Base-by-base conservation (phyloP, 805 yeast genomes). In the Candida ascalaphidarum region DNA sequence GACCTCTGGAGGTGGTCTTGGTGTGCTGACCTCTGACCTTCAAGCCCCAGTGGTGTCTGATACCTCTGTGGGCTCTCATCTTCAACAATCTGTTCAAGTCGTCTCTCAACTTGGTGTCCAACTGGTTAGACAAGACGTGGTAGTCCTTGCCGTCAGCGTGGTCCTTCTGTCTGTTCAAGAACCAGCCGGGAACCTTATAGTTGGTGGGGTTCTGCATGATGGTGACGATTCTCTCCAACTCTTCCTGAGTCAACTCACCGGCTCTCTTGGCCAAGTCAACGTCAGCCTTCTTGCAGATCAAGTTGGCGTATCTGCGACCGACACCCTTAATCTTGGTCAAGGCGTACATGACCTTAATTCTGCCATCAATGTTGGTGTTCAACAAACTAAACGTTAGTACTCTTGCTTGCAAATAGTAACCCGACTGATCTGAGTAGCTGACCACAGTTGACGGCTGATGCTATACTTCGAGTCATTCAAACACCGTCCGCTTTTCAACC, bases 11-110 rank as follows among this genome's bases (percentile, higher is more conserved):
- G 58, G 99, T 92, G 68, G 98, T 89, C 83, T 92, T 92, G 81
- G 99, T 92, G 78, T 92, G 99, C 79, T 92, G 98, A 76, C 98
- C 98, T 81, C 98, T 86, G 71, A 94, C 98, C 78, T 92, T 92
- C 68, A 92, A 77, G 68, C 96, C 96, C 97, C 96, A 92, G 89
- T 80, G 88, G 79, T 92, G 99, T 81, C 99, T 86, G 71, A 92
- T 81, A 89, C 99, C 99, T 74, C 97, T 80, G 92, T 92, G 98
- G 63, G 97, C 76, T 81, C 98, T 94, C 82, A 94, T 92, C 77
- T 92, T 92, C 95, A 94, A 94, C 72, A 92, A 78, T 81, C 97
- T 89, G 78, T 92, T 98, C 69, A 92, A 77, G 65, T 92, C 98
- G 66, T 92, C 99, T 84, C 99, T 92, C 71, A 92, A 83, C 77